phyloP scores from a whole-genome alignment of 257 asterid species.

The Solanum stenotomum region DNA sequence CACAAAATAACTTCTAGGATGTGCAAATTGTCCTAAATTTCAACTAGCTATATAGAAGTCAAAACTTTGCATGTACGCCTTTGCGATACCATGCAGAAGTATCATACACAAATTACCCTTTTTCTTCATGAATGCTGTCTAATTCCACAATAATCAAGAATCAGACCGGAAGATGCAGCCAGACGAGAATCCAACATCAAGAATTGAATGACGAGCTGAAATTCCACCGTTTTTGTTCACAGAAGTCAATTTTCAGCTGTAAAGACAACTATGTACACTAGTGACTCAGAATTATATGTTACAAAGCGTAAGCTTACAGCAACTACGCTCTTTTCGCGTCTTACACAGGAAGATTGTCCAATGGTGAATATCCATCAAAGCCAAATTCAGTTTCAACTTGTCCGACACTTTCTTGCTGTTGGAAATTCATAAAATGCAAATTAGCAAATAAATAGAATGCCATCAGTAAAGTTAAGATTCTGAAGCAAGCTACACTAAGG shows the following conservation, averaged over 20 bases:
- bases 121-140: neutral
- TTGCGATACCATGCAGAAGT: constrained; percentile 31
- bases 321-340: neutral
- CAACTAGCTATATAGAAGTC: constrained; percentile 35
- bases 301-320: neutral
- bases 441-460: neutral
- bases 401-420: constrained; percentile 57
- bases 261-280: constrained; percentile 36
- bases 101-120: constrained; percentile 16
- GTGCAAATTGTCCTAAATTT: neutral
- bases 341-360: constrained; percentile 70
- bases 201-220: neutral
- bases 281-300: constrained; percentile 2
- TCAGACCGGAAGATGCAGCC: neutral
- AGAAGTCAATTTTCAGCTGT: constrained; percentile 14
- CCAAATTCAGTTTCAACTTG: constrained; percentile 58
- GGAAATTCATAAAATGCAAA: neutral
- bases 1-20: neutral
- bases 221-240: neutral
- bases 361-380: constrained; percentile 44
- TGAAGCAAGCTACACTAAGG: neutral
- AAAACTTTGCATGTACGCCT: constrained; percentile 36
- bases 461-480: neutral
- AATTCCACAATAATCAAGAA: neutral
- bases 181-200: neutral